phyloP scores from a whole-genome alignment of 2,329 filamentous ascomycete genomes.

The Bipolaris zeicola region DNA sequence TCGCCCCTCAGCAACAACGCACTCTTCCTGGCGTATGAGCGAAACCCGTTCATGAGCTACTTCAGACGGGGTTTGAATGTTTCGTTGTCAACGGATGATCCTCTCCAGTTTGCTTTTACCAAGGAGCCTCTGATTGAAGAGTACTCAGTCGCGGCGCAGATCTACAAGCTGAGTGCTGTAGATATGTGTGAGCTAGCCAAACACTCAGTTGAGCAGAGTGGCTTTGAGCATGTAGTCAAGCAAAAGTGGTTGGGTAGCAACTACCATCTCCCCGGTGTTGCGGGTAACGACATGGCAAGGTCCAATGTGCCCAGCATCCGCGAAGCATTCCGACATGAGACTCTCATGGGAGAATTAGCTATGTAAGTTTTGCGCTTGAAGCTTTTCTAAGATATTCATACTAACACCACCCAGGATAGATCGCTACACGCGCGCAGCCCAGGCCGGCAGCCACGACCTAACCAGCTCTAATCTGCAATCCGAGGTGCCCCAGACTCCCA shows the following conservation, averaged over 20 bases:
- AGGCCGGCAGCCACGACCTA: slow-evolving; percentile 37
- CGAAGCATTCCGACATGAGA: slow-evolving; percentile 87
- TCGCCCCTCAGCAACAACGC: slow-evolving; percentile 99
- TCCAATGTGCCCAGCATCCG: slow-evolving; percentile 95
- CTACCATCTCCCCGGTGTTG: slow-evolving; percentile 77
- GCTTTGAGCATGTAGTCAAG: slow-evolving; percentile 88
- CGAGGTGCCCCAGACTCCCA: slow-evolving; percentile 36
- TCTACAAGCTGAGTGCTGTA: slow-evolving; percentile 94
- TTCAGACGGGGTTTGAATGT: slow-evolving; percentile 95
- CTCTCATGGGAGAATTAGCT: slow-evolving; percentile 78
- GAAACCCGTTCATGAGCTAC: slow-evolving; percentile 94
- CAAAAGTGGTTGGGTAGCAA: slow-evolving; percentile 86
- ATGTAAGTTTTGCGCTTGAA: slow-evolving; percentile 66
- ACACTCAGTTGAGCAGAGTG: slow-evolving; percentile 92
- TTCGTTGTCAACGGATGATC: slow-evolving; percentile 94
- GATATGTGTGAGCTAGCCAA: slow-evolving; percentile 99
- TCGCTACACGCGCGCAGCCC: slow-evolving; percentile 50
- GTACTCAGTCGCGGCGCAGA: slow-evolving; percentile 96
- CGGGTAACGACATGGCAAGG: slow-evolving; percentile 91
- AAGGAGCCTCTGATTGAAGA: slow-evolving; percentile 98
- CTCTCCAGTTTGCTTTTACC: slow-evolving; percentile 96
- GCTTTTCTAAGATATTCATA: not conserved
- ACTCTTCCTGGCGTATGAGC: slow-evolving; percentile 92
- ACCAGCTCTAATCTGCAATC: slow-evolving; percentile 46
- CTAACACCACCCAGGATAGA: slow-evolving; percentile 39